Evolutionary conservation across 2,329 filamentous ascomycete genomes (phyloP).

Genomic region (Hypoxylon sp.): DNA sequence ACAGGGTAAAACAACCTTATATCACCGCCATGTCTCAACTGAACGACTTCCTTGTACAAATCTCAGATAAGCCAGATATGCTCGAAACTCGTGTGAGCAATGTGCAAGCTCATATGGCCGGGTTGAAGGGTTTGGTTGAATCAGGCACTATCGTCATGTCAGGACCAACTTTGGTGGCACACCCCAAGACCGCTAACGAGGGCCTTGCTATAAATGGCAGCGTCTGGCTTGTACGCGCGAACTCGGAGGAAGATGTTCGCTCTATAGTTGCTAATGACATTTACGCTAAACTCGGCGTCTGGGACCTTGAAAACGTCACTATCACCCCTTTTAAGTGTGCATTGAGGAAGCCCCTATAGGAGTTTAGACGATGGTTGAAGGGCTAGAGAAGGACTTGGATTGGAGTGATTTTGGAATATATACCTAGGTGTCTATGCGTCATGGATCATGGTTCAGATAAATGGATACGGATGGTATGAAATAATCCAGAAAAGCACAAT

Average conservation of each 20-base stretch:
- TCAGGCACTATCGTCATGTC: slow-evolving; percentile 43
- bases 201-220: slow-evolving; percentile 44
- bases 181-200: slow-evolving; percentile 33
- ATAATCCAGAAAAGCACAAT: background rate
- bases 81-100: slow-evolving; percentile 37
- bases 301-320: slow-evolving; percentile 43
- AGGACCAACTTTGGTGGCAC: slow-evolving; percentile 40
- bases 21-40: slow-evolving; percentile 33
- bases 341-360: slow-evolving; percentile 45
- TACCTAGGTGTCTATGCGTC: background rate
- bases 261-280: slow-evolving; percentile 37
- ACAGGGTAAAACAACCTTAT: too few relatives aligned
- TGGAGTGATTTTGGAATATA: background rate
- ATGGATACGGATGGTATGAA: background rate
- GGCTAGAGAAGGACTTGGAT: background rate
- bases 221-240: slow-evolving; percentile 40
- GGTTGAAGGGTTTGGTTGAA: slow-evolving; percentile 42
- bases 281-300: slow-evolving; percentile 44
- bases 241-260: slow-evolving; percentile 40
- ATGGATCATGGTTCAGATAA: background rate
- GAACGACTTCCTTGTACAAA: slow-evolving; percentile 46
- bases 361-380: background rate
- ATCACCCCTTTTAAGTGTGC: slow-evolving; percentile 44
- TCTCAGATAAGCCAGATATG: slow-evolving; percentile 40
- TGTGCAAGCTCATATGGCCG: slow-evolving; percentile 39